Evolutionary conservation across 176 grass and related monocot genomes (phyloP).

Genomic region (Oryza meyeriana): DNA sequence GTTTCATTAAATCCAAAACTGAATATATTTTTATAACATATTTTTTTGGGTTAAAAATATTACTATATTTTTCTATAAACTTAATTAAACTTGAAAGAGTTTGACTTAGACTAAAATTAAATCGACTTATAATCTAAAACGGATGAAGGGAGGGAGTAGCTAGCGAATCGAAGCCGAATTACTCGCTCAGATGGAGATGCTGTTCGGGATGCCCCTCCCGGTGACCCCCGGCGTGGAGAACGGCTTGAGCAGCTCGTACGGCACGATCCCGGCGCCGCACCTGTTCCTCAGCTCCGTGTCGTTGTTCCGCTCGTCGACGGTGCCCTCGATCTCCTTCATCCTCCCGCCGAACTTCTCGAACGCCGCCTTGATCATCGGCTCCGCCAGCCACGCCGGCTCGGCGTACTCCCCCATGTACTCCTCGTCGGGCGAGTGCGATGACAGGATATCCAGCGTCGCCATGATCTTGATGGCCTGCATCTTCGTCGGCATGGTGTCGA

Average conservation of each 20-base stretch:
- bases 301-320: conserved; percentile 61
- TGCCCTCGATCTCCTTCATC: conserved; percentile 78
- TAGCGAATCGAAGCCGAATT: too few species aligned
- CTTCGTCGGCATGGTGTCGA: conserved; percentile 58
- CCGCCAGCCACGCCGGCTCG: conserved; percentile 55
- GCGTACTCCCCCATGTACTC: conserved; percentile 69
- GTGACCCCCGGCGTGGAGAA: conserved; percentile 78
- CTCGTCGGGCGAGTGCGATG: conserved; percentile 82
- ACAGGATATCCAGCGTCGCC: conserved; percentile 75
- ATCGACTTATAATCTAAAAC: too few species aligned
- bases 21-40: too few species aligned
- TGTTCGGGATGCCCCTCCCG: conserved; percentile 81
- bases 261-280: conserved; percentile 72
- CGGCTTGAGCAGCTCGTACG: conserved; percentile 88
- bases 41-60: too few species aligned
- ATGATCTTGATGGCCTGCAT: conserved; percentile 71
- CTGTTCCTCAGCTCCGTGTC: conserved; percentile 53
- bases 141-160: too few species aligned
- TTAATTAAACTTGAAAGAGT: too few species aligned
- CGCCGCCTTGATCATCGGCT: conserved; percentile 56
- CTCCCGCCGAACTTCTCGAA: conserved; percentile 77
- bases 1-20: too few species aligned
- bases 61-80: too few species aligned
- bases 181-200: conserved; percentile 73
- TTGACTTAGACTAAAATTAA: too few species aligned